Base-by-base conservation (phyloP, 2,329 filamentous ascomycete species). In the Anisogramma anomala region DNA sequence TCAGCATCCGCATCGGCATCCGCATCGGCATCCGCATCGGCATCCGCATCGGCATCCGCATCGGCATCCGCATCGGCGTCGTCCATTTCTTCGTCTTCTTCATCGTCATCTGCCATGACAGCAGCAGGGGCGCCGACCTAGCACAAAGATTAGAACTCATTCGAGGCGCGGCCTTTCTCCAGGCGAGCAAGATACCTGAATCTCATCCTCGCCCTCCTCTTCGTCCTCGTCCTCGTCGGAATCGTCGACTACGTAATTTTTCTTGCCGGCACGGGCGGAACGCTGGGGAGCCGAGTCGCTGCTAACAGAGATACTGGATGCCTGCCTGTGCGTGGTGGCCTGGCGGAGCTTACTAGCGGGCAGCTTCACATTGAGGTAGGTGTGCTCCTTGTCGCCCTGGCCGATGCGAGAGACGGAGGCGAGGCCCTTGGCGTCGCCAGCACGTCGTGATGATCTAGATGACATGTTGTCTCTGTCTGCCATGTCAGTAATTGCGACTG, bases 191-290 rank as follows among this genome's bases (percentile, higher is more conserved):
- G 17, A 14, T 27, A 40, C 38, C 33, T 50, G 49, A 20, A 57
- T 55, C 41, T 53, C 49, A 13, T 55, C 52, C 34, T 53, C 51
- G 11, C 49, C 47, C 8, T 51, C 48, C 5, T 52, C 49, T 19
- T 53, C 49, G n/a, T 53, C 49, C 8, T 53, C 49, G 1, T 49
- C 50, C 1, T 49, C 50, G 6, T 49, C 50, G 5, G 49, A 68
- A 27, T 69, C 72, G 47, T 76, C 72, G 18, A 78, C 69, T 26
- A 75, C 69, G 41, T 77, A 77, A 49, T 67, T 76, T 59, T 76
- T 77, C 58, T 74, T 73, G 14, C 64, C 65, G 5, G 68, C 69
- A 7, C 72, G 66, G 43, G 69, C 73, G 5, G 53, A 49, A 36
- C 72, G 64, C 50, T 70, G 72, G 27, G 68, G 66, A 19, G 64